phyloP scores from a whole-genome alignment of 2,329 filamentous ascomycete genomes.

The Trichoderma polysporum region DNA sequence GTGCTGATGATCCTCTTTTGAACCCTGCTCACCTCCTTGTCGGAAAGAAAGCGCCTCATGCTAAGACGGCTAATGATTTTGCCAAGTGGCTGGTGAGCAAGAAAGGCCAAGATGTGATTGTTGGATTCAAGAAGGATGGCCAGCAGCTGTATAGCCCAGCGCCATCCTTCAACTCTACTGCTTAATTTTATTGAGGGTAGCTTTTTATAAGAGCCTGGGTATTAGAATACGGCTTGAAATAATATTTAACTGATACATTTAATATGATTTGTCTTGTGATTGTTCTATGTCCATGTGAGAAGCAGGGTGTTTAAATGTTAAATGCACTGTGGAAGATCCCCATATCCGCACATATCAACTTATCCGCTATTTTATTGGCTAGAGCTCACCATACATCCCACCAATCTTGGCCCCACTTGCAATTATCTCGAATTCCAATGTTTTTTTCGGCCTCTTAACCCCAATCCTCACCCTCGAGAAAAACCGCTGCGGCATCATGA shows the following conservation, averaged over 20 bases:
- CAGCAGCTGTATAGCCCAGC: slow-evolving; percentile 39
- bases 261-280: too few species aligned
- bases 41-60: slow-evolving; percentile 36
- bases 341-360: background rate
- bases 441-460: slow-evolving; percentile 17
- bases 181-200: background rate
- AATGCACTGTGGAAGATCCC: background rate
- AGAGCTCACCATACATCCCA: slow-evolving; percentile 10
- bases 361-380: background rate
- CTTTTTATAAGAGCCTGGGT: background rate
- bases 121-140: slow-evolving; percentile 39
- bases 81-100: slow-evolving; percentile 40
- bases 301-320: background rate
- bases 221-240: background rate
- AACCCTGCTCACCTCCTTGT: slow-evolving; percentile 45
- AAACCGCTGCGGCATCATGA: slow-evolving; percentile 41
- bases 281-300: background rate
- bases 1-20: slow-evolving; percentile 39
- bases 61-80: slow-evolving; percentile 37
- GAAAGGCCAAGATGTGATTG: slow-evolving; percentile 39
- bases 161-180: slow-evolving; percentile 20
- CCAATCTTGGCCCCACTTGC: slow-evolving; percentile 3
- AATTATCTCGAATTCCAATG: slow-evolving; percentile 16
- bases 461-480: slow-evolving; percentile 9
- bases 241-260: background rate